phyloP scores from a whole-genome alignment of 441 rosid genomes.

The Erodium chrysanthum region DNA sequence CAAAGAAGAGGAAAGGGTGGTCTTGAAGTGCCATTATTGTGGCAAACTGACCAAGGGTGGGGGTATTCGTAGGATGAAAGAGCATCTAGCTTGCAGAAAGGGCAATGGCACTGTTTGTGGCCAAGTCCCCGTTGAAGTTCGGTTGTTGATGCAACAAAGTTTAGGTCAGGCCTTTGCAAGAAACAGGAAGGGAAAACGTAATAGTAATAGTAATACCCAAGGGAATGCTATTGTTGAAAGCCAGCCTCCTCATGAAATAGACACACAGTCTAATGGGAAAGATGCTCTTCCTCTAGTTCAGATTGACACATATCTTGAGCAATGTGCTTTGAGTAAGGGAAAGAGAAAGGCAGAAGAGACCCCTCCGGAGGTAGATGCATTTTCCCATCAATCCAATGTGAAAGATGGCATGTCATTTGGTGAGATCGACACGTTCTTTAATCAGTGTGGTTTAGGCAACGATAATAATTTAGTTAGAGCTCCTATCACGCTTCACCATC shows the following conservation, averaged over 20 bases:
- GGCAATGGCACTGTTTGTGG: slow-evolving; percentile 68
- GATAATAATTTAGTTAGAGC: slow-evolving; percentile 23
- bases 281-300: background rate
- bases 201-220: slow-evolving; percentile 29
- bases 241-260: slow-evolving; percentile 29
- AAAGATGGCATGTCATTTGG: background rate
- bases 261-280: background rate
- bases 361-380: slow-evolving; percentile 24
- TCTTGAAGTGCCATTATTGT: slow-evolving; percentile 69
- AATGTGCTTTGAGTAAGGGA: slow-evolving; percentile 41
- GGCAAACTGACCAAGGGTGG: slow-evolving; percentile 81
- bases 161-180: slow-evolving; percentile 48
- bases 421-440: background rate
- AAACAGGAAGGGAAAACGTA: slow-evolving; percentile 45
- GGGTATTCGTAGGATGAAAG: slow-evolving; percentile 88
- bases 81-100: slow-evolving; percentile 82
- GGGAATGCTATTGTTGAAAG: slow-evolving; percentile 25
- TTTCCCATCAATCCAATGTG: slow-evolving; percentile 10
- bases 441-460: slow-evolving; percentile 26
- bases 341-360: slow-evolving; percentile 30
- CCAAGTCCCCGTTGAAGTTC: slow-evolving; percentile 61
- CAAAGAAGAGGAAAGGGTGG: slow-evolving; percentile 45
- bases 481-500: slow-evolving; percentile 21
- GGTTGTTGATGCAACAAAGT: slow-evolving; percentile 46
- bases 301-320: slow-evolving; percentile 8